phyloP scores from a whole-genome alignment of 441 rosid species.

The Rhodomyrtus psidioides region DNA sequence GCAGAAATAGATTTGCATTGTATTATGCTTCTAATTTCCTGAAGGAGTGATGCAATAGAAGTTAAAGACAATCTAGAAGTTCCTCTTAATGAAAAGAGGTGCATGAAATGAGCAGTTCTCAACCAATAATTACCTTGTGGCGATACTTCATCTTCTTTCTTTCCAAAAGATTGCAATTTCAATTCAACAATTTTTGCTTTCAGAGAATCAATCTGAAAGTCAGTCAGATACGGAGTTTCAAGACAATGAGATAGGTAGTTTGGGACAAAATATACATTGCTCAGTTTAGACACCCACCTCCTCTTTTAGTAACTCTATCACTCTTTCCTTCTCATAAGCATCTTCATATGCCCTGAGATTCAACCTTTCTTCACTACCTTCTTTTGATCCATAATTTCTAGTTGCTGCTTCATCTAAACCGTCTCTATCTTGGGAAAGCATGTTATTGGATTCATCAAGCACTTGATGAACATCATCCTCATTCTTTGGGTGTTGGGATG shows the following conservation, averaged over 20 bases:
- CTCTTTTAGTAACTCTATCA: slow-evolving; percentile 37
- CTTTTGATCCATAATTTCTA: slow-evolving; percentile 13
- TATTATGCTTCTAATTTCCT: neutral
- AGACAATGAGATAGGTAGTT: neutral
- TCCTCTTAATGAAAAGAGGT: neutral
- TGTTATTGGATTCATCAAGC: slow-evolving; percentile 13
- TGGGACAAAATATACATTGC: neutral
- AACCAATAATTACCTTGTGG: slow-evolving; percentile 14
- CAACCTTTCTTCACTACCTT: slow-evolving; percentile 18
- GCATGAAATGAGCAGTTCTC: neutral
- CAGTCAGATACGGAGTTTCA: neutral
- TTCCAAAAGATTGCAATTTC: slow-evolving; percentile 30
- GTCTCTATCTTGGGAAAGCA: slow-evolving; percentile 16
- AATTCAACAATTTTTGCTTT: slow-evolving; percentile 63
- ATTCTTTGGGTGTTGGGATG: slow-evolving; percentile 16
- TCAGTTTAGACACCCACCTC: slow-evolving; percentile 41
- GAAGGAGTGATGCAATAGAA: neutral
- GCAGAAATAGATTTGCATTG: slow-evolving; percentile 18
- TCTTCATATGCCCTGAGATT: slow-evolving; percentile 16
- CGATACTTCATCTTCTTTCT: slow-evolving; percentile 9
- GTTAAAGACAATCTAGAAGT: neutral
- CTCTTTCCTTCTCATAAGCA: slow-evolving; percentile 23
- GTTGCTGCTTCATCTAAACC: slow-evolving; percentile 21
- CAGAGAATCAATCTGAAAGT: slow-evolving; percentile 51
- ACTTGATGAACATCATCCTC: slow-evolving; percentile 21